Evolutionary conservation across 2,329 filamentous ascomycete species (phyloP), one percentile per base, ranked within the genome.

Genomic region (Myriosclerotinia curreyana): DNA sequence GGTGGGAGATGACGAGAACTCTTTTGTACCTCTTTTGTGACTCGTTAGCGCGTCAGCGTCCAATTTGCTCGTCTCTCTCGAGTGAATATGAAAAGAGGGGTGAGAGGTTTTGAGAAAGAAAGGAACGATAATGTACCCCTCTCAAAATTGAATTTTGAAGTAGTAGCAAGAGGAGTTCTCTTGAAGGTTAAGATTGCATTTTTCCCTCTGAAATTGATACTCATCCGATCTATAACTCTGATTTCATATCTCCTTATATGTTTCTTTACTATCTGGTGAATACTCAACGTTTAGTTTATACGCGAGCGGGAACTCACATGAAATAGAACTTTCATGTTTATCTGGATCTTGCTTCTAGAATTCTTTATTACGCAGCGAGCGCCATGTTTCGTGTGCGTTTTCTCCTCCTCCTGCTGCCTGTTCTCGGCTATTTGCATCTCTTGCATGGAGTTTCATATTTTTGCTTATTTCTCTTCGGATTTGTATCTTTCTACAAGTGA

Each of bases 21-120:
- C n/a, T 50, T 63, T 58, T 34, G 20, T 61, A 36, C 20, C 2
- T 28, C n/a, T 50, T 63, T 58, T 34, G 20, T 61, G 36, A 36
- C 34, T 25, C 4, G 5, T 17, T 34, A 12, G 25, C 9, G 8
- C 46, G 17, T 22, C n/a, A 11, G 25, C 40, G 46, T 46, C 20
- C 54, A 22, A 15, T 56, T 25, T 46, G 48, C 7, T 12, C n/a
- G 5, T 12, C 9, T 20, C 31, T 5, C 7, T 9, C 6, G 22
- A 38, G 58, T 60, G 58, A 60, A 60, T 50, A 38, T 51, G 17
- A 1, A 14, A 38, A 51, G 31, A 60, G 17, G 46, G 34, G n/a
- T 28, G n/a, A n/a, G n/a, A n/a, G n/a, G n/a, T n/a, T n/a, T 12
- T 20, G 36, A 3, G 5, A 48, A 11, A 1, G n/a, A 9, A 20